Base-by-base conservation (phyloP, 2,329 filamentous ascomycete genomes). In the Diplocarpon rosae region DNA sequence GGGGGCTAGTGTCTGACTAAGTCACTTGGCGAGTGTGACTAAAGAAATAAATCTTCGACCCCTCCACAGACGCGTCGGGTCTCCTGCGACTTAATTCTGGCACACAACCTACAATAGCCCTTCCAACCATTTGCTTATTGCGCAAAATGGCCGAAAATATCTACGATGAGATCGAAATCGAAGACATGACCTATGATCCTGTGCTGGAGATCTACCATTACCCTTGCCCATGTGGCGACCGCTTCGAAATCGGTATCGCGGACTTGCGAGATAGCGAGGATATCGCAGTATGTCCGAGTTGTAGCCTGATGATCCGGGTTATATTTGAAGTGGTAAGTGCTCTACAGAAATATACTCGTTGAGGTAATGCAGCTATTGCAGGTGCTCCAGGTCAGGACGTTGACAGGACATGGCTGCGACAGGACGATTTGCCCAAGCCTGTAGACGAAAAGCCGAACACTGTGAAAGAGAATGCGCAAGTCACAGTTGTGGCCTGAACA, bases 81-180 rank as follows among this genome's bases (percentile, higher is more conserved):
- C 11, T 14, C n/a, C 11, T 14, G 3, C n/a, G 4, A 32, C 3
- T 32, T 32, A 32, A 24, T 7, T 24, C 20, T 7, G 3, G 30
- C 30, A 32, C 30, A 32, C 30, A 32, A 32, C 30, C 30, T 13
- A 32, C 30, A 32, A 12, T 12, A 32, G 20, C 20, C 20, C 20
- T 32, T 4, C 30, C 30, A 32, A 12, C 4, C 30, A 10, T 14
- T 3, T 14, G 30, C 11, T 14, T 12, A 32, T 3, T 32, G n/a
- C 9, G 34, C 37, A 47, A 16, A 6, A 56, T 56, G 77, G 71
- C 78, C 30, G 78, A 80, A 61, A 75, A 82, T 52, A 85, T 95
- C 63, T 96, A 95, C 71, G 90, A 96, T 61, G 90, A 95, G 66
- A 90, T 96, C 66, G 90, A 96, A 65, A 95, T 96, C 69, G 90